These are phyloP conservation scores for Trichosporon asahii DNA, from an alignment of 1,284 basidiomycete genomes.

Conservation along the genomic window DNA sequence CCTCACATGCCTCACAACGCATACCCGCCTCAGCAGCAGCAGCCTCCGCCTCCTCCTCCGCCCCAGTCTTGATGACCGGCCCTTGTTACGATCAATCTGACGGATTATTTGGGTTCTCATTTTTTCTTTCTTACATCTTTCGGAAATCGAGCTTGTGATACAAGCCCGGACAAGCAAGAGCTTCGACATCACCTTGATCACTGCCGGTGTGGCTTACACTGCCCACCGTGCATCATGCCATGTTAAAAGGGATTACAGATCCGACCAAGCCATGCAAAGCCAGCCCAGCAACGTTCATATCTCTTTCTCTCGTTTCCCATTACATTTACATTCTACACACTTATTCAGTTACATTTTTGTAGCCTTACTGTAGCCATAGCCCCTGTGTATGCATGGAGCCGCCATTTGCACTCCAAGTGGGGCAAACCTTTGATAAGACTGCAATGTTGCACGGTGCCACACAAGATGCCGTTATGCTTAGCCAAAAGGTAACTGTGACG, in stretches of 20 bases:
- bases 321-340: slow-evolving; percentile 1
- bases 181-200: not conserved
- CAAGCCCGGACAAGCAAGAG: not conserved
- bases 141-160: not conserved
- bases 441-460: not conserved
- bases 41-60: slow-evolving; percentile 3
- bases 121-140: not conserved
- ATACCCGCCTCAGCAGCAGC: slow-evolving; percentile 1
- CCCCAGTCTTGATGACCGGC: not conserved
- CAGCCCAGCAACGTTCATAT: not conserved
- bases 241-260: not conserved
- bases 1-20: slow-evolving; percentile 7
- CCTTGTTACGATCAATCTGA: not conserved
- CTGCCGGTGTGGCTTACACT: not conserved
- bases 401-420: slow-evolving; percentile 6
- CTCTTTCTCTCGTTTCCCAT: not conserved
- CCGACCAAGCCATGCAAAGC: not conserved
- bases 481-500: not conserved
- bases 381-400: slow-evolving; percentile 11
- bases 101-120: not conserved
- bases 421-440: not conserved
- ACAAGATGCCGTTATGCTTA: not conserved
- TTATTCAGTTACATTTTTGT: slow-evolving; percentile 9
- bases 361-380: slow-evolving; percentile 11
- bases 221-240: not conserved